Percentiles rank a stretch among this genome's conserved stretches.
These are phyloP conservation scores for Ogataea paraovalis DNA, from an alignment of 805 yeast species.

Conservation along the genomic window DNA sequence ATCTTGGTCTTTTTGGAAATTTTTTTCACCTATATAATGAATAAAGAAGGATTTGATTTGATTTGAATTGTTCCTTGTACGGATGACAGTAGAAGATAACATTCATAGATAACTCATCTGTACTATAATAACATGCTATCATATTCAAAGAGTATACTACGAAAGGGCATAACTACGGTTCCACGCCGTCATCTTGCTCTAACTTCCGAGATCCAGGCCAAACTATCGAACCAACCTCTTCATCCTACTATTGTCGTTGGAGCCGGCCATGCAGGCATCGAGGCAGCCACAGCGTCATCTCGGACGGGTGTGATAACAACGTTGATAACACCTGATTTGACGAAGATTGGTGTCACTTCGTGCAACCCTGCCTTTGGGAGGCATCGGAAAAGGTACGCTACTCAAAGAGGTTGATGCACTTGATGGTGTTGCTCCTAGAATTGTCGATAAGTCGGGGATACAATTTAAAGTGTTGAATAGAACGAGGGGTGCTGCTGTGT, in stretches of 20 bases:
- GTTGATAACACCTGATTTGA: constrained; percentile 69
- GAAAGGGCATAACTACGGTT: background rate
- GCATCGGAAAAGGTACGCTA: constrained; percentile 95
- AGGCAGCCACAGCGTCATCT: constrained; percentile 93
- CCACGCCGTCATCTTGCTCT: constrained; percentile 17
- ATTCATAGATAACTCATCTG: no score
- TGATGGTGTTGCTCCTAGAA: constrained; percentile 83
- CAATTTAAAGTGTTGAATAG: constrained; percentile 84
- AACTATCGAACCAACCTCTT: constrained; percentile 28
- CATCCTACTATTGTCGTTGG: constrained; percentile 86
- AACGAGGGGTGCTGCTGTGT: constrained; percentile 92
- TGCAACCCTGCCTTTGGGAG: constrained; percentile 98
- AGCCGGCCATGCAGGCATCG: constrained; percentile 99
- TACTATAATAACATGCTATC: background rate
- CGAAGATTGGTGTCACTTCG: constrained; percentile 87
- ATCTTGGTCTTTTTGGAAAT: no score
- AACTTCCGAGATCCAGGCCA: constrained; percentile 34
- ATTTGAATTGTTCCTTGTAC: no score
- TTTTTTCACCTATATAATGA: no score
- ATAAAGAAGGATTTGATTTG: no score
- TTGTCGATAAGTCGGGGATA: constrained; percentile 92
- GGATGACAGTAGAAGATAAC: background rate
- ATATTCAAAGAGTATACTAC: background rate
- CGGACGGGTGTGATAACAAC: constrained; percentile 70
- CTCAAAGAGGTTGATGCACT: constrained; percentile 92